Evolutionary conservation across 2,329 filamentous ascomycete genomes (phyloP).

Genomic region (Aaosphaeria pasadenensis): DNA sequence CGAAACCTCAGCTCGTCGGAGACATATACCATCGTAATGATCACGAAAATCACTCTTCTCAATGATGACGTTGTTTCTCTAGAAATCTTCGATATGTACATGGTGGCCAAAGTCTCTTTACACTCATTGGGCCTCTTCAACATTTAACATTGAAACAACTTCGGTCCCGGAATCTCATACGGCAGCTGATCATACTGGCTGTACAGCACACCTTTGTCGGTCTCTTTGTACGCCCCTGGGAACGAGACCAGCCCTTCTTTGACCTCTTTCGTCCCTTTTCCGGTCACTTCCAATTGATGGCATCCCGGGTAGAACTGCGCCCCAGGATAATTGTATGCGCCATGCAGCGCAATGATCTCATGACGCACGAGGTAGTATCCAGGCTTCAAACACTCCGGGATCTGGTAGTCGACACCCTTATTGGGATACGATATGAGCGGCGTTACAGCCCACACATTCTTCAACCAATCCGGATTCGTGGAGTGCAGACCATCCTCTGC

Average conservation of each 20-base stretch:
- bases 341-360: slow-evolving; percentile 52
- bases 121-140: too few relatives aligned
- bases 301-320: slow-evolving; percentile 54
- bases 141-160: not conserved
- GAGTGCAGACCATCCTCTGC: slow-evolving; percentile 45
- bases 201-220: slow-evolving; percentile 49
- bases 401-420: slow-evolving; percentile 43
- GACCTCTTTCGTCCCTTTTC: slow-evolving; percentile 30
- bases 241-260: slow-evolving; percentile 37
- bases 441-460: slow-evolving; percentile 42
- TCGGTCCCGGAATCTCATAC: slow-evolving; percentile 9
- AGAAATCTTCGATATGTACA: too few relatives aligned
- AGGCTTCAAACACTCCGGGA: slow-evolving; percentile 47
- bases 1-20: too few relatives aligned
- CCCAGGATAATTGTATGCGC: slow-evolving; percentile 43
- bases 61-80: too few relatives aligned
- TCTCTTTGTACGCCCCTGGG: slow-evolving; percentile 48
- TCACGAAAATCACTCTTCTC: too few relatives aligned
- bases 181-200: slow-evolving; percentile 42
- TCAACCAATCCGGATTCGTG: slow-evolving; percentile 25
- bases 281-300: slow-evolving; percentile 52
- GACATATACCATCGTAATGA: too few relatives aligned
- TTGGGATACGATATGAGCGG: slow-evolving; percentile 42
- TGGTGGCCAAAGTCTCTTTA: too few relatives aligned
- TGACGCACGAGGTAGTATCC: slow-evolving; percentile 55